Evolutionary conservation across 306 rosid genomes (phyloP).

Genomic region (Cucurbita ficifolia): DNA sequence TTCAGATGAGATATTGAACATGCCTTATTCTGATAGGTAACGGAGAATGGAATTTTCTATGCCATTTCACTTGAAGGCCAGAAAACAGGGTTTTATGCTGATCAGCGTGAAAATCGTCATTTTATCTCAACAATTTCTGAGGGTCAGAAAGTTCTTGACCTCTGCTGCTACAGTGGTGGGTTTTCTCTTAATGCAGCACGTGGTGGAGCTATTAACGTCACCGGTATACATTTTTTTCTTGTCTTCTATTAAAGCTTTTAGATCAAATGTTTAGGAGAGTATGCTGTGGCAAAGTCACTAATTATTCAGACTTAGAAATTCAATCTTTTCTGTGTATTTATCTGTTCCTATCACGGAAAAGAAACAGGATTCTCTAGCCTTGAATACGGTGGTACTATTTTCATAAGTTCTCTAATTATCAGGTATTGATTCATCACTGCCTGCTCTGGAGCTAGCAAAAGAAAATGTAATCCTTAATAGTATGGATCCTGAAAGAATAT

Average conservation of each 20-base stretch:
- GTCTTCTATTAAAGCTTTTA: background rate
- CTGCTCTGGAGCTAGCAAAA: conserved; percentile 74
- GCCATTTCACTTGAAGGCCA: conserved; percentile 79
- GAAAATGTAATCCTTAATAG: conserved; percentile 66
- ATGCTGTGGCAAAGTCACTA: background rate
- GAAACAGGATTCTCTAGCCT: background rate
- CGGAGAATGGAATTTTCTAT: conserved; percentile 60
- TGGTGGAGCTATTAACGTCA: conserved; percentile 73
- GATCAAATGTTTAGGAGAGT: background rate
- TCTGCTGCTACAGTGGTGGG: conserved; percentile 92
- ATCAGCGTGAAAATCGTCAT: conserved; percentile 77
- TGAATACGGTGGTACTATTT: background rate
- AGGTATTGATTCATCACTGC: conserved; percentile 70
- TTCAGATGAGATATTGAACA: conserved; percentile 4
- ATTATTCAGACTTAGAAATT: too few relatives aligned
- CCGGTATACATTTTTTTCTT: conserved; percentile 32
- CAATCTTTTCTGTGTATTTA: too few relatives aligned
- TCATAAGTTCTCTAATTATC: background rate
- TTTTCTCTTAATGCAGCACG: conserved; percentile 69
- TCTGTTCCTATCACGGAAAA: too few relatives aligned
- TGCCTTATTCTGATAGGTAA: conserved; percentile 29
- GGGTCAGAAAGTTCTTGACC: conserved; percentile 69
- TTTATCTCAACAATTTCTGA: conserved; percentile 62
- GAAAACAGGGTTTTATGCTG: conserved; percentile 95
- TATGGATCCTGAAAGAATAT: conserved; percentile 57